Evolutionary conservation across 352 stramenopile genomes (phyloP), one percentile per base, ranked within the genome.

Genomic region (Globisporangium emineosum): DNA sequence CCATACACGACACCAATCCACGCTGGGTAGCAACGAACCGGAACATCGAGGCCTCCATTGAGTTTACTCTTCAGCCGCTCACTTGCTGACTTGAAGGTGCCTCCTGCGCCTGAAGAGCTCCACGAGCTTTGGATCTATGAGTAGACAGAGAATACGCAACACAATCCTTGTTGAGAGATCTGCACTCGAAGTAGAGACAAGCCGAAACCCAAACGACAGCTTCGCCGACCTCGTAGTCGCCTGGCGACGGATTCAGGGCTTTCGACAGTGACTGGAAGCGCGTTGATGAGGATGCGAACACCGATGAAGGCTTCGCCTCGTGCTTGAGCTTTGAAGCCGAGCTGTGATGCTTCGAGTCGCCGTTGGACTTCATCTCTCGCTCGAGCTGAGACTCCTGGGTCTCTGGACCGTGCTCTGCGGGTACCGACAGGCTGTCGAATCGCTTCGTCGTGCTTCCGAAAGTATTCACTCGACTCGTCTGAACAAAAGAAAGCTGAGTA

Each of bases 401-500:
- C 27, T 84, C 76, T 0, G 65, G 64, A 25, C 33, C 67, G 30
- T 57, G 29, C 15, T 62, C 58, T 1, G 42, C 37, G 2, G 64
- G 64, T 1, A 66, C 70, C 2, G 76, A 73, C 37, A 88, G 51
- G 15, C 76, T 75, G 42, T 91, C 84, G 64, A 93, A 93, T 7
- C 84, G 78, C 58, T 85, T 89, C n/a, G 80, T 83, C 4, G 84
- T 93, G 33, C 76, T 88, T 4, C 84, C 84, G 49, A 93, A 91
- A 15, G 82, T 87, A 29, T 77, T 76, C 13, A 90, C 77, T 17
- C 81, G 75, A 62, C 84, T 90, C 32, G 72, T 79, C 84, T 93
- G 49, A 23, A 8, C 13, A 6, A 23, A 35, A 15, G 1, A 12
- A 15, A 55, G 5, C 49, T 35, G 13, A 17, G 25, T 37, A 19